These are phyloP conservation scores for Wallacemonas sp. DNA, from an alignment of 208 protist species.

Conservation along the genomic window DNA sequence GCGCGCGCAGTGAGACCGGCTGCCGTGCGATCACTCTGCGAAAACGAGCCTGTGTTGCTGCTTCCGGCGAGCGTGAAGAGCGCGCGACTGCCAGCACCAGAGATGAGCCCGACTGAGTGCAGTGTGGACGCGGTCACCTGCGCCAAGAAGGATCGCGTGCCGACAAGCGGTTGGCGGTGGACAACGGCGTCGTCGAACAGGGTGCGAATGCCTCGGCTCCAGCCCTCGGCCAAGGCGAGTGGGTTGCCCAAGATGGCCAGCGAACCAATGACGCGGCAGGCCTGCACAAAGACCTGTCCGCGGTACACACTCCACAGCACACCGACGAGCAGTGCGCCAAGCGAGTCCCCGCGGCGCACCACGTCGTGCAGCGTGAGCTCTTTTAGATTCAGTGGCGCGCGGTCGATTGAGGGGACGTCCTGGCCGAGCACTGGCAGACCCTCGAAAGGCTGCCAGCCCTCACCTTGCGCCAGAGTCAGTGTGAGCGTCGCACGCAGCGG, in stretches of 20 bases:
- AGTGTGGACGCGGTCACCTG: constrained; percentile 66
- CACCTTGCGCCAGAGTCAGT: constrained; percentile 40
- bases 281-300: constrained; percentile 65
- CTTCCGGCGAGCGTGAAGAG: constrained; percentile 28
- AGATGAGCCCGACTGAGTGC: constrained; percentile 71
- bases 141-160: constrained; percentile 48
- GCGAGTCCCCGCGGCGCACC: constrained; percentile 35
- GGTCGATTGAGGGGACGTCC: constrained; percentile 59
- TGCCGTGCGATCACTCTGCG: background rate
- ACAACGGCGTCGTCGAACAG: constrained; percentile 41
- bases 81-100: constrained; percentile 52
- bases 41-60: no score
- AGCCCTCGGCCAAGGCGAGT: constrained; percentile 51
- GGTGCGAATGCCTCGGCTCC: constrained; percentile 54
- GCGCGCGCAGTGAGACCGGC: background rate
- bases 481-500: constrained; percentile 40
- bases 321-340: constrained; percentile 17
- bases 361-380: constrained; percentile 32
- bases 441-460: constrained; percentile 51
- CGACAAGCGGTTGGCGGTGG: constrained; percentile 35
- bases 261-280: constrained; percentile 74
- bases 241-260: constrained; percentile 80
- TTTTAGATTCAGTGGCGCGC: constrained; percentile 31
- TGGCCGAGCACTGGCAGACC: constrained; percentile 29
- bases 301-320: constrained; percentile 61